Percentiles rank a stretch among this genome's conserved stretches.
These are phyloP conservation scores for Cornus controversa DNA, from an alignment of 148 eudicot species.

Conservation along the genomic window DNA sequence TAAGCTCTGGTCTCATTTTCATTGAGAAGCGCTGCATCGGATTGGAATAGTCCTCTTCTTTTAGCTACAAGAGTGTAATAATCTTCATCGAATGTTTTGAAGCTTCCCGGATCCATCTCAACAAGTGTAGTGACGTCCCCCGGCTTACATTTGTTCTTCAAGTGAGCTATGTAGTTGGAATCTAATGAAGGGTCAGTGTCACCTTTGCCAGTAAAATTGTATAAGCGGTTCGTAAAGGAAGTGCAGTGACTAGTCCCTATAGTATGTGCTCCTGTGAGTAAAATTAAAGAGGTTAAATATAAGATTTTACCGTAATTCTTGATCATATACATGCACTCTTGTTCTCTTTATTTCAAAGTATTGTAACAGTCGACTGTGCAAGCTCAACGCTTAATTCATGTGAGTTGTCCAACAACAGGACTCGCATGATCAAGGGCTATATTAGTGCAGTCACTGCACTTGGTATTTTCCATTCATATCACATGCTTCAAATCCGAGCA, in stretches of 20 bases:
- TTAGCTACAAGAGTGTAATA: conserved; percentile 47
- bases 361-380: too few species aligned
- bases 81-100: conserved; percentile 34
- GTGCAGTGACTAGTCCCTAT: conserved; percentile 59
- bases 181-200: conserved; percentile 54
- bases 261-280: conserved; percentile 53
- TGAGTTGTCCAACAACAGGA: too few species aligned
- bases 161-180: conserved; percentile 24
- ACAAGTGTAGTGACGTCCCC: conserved; percentile 28
- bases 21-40: conserved; percentile 59
- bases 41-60: conserved; percentile 51
- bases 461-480: too few species aligned
- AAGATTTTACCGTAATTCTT: too few species aligned
- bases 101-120: conserved; percentile 46
- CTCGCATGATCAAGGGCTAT: too few species aligned
- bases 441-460: too few species aligned
- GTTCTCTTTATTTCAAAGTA: too few species aligned
- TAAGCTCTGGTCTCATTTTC: conserved; percentile 33
- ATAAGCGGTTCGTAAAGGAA: conserved; percentile 36
- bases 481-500: too few species aligned
- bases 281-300: too few species aligned
- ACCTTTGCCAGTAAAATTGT: conserved; percentile 67
- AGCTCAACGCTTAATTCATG: too few species aligned
- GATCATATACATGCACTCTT: too few species aligned
- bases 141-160: conserved; percentile 36